Evolutionary conservation across 2,329 filamentous ascomycete genomes (phyloP), one percentile per base, ranked within the genome.

Genomic region (Fusarium ramigenum): DNA sequence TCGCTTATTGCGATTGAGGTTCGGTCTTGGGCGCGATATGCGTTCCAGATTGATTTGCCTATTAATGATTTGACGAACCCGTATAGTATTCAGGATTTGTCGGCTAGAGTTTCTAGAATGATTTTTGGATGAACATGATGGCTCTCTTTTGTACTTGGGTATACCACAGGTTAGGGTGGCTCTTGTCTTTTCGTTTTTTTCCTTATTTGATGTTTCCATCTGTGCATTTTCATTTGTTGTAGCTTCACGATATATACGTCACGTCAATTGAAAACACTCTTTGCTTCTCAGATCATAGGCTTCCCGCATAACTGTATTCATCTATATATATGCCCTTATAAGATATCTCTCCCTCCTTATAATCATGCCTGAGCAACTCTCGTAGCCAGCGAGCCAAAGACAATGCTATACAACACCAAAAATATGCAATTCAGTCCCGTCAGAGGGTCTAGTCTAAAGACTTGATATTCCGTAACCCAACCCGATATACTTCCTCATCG

Each of bases 1-100:
- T 76, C 74, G 18, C 74, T 76, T 19, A 76, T 76, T 59, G 74
- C 74, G 15, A 76, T 76, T 12, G 74, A 75, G 61, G 74, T 76
- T 39, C 67, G 74, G 7, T 76, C 74, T 23, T 76, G 74, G 74
- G 74, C 74, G 10, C 72, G 74, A 76, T 76, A 76, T 30, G 74
- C 74, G 14, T 76, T 76, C 57, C 74, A 76, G 69, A 76, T 76
- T 40, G 74, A 76, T 53, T 50, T 76, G 25, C 74, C 74, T 9
- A 76, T 76, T 47, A 76, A 71, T 62, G 74, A 76, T 18, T 58
- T 76, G 72, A 76, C 72, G 32, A 76, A 76, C 18, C 74, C 74
- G 16, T 76, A 76, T 21, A 76, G 74, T 37, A 76, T 76, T 25
- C 74, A 75, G 23, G 74, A 76, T 63, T 14, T 76, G 49, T 72